These are phyloP conservation scores for Kentomonas sorsogonicus DNA, from an alignment of 208 protist species.

Conservation along the genomic window DNA sequence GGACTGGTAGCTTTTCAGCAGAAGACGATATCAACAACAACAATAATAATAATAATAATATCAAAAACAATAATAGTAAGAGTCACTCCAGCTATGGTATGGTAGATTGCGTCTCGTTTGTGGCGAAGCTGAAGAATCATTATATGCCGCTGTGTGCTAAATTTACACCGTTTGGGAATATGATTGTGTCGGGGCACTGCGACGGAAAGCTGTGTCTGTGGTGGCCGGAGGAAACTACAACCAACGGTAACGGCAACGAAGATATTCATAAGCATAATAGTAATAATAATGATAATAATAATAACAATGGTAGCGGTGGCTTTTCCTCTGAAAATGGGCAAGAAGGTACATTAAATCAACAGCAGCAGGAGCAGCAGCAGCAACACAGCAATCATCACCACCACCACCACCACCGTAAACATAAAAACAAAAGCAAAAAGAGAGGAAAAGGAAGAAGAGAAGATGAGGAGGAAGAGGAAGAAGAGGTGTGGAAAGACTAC, in stretches of 20 bases:
- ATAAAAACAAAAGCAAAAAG: constrained; percentile 2
- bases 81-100: no score
- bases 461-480: constrained; percentile 8
- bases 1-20: no score
- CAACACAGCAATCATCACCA: neutral
- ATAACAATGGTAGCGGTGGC: no score
- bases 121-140: constrained; percentile 50
- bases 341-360: no score
- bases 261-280: no score
- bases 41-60: neutral
- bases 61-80: no score
- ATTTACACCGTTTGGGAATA: constrained; percentile 58
- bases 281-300: no score
- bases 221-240: no score
- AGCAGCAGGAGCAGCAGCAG: neutral
- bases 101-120: no score
- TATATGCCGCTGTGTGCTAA: constrained; percentile 81
- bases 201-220: constrained; percentile 81
- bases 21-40: constrained; percentile 23
- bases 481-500: constrained; percentile 84
- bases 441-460: no score
- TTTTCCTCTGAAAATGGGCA: no score
- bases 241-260: no score
- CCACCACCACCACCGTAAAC: neutral
- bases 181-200: constrained; percentile 81